Evolutionary conservation across 108 stramenopile genomes (phyloP).

Genomic region (Cyclotella atomus): DNA sequence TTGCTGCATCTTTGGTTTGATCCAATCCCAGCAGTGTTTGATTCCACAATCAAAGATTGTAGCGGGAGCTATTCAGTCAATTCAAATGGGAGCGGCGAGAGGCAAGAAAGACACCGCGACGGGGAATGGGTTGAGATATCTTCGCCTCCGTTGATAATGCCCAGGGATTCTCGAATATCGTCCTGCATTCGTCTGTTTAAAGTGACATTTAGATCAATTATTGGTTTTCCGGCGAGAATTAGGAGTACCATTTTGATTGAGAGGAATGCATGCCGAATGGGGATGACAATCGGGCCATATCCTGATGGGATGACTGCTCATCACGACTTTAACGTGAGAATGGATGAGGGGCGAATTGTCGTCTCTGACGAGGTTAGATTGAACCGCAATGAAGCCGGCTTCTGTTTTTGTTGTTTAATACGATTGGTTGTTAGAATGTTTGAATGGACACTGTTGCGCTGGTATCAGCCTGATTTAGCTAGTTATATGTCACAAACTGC

Average conservation of each 20-base stretch:
- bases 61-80: constrained; percentile 16
- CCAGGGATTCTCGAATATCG: constrained; percentile 38
- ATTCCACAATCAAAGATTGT: constrained; percentile 59
- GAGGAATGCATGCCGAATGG: constrained; percentile 61
- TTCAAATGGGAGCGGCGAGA: background rate
- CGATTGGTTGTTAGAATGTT: constrained; percentile 29
- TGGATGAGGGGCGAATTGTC: constrained; percentile 30
- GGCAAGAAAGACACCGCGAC: constrained; percentile 27
- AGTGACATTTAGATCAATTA: constrained; percentile 27
- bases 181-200: constrained; percentile 25
- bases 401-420: constrained; percentile 27
- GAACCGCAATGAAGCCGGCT: constrained; percentile 44
- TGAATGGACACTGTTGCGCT: constrained; percentile 30
- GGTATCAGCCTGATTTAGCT: constrained; percentile 49
- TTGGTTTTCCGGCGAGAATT: constrained; percentile 50
- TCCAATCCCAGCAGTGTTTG: constrained; percentile 62
- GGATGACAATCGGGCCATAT: constrained; percentile 68
- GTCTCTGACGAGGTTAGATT: constrained; percentile 65
- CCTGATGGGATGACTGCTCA: constrained; percentile 50
- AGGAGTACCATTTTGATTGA: constrained; percentile 76
- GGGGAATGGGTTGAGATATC: constrained; percentile 84
- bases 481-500: constrained; percentile 71
- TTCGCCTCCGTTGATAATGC: constrained; percentile 53
- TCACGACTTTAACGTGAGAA: constrained; percentile 59
- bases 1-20: constrained; percentile 74